Evolutionary conservation across 768 basidiomycete species (phyloP).

Genomic region (Suillus paluster): DNA sequence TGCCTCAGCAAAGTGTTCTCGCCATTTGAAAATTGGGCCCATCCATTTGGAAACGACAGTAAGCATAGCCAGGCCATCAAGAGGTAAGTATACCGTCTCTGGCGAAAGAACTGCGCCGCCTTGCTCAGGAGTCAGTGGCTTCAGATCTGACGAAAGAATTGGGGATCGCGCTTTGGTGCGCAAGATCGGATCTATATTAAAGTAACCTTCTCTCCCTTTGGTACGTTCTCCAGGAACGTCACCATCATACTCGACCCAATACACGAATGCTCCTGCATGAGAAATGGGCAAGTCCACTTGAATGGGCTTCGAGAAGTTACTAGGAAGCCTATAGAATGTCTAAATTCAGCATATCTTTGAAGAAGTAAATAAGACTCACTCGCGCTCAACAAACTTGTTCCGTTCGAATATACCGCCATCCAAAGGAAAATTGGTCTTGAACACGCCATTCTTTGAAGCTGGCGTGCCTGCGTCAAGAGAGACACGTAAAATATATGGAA

Average conservation of each 20-base stretch:
- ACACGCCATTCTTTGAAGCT: conserved; percentile 86
- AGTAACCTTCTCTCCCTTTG: conserved; percentile 89
- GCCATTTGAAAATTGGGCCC: conserved; percentile 83
- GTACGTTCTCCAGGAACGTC: conserved; percentile 60
- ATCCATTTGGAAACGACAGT: conserved; percentile 98
- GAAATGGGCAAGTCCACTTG: conserved; percentile 95
- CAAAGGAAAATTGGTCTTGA: conserved; percentile 96
- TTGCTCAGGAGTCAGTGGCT: conserved; percentile 53
- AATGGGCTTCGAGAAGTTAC: conserved; percentile 87
- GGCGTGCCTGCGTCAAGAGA: conserved; percentile 92
- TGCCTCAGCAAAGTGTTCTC: conserved; percentile 79
- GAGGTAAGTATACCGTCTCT: conserved; percentile 68
- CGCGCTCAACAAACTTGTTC: conserved; percentile 72
- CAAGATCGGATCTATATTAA: conserved; percentile 94
- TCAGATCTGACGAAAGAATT: conserved; percentile 64
- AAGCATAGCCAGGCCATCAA: conserved; percentile 88
- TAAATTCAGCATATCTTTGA: conserved; percentile 3
- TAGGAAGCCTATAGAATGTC: conserved; percentile 64
- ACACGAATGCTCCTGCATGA: conserved; percentile 94
- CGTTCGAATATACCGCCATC: conserved; percentile 88
- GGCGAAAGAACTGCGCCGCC: conserved; percentile 57
- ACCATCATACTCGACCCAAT: conserved; percentile 91
- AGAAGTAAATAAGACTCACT: conserved; percentile 49
- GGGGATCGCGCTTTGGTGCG: conserved; percentile 71
- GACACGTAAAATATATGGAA: conserved; percentile 90